phyloP scores from a whole-genome alignment of 495 filamentous ascomycete genomes.

The Lasiosphaeriaceae sp. region DNA sequence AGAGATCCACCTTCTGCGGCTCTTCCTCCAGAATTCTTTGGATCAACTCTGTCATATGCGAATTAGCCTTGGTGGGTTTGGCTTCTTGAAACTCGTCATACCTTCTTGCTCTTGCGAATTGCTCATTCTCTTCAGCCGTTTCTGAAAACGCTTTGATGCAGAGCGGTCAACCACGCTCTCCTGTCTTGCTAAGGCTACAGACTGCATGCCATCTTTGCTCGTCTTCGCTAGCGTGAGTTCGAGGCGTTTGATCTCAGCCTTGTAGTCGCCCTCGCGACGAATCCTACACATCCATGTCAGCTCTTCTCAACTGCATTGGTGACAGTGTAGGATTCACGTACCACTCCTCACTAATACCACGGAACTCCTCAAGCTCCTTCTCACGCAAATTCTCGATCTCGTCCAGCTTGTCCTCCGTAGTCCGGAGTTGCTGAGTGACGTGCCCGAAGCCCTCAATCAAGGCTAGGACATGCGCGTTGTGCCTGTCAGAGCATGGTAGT shows the following conservation, averaged over 20 bases:
- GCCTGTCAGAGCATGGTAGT: slow-evolving; percentile 12
- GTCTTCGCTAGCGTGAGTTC: slow-evolving; percentile 44
- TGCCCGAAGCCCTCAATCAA: slow-evolving; percentile 38
- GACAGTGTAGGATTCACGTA: no score
- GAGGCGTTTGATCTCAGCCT: slow-evolving; percentile 45
- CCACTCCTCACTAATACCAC: slow-evolving; percentile 36
- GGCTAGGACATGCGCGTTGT: slow-evolving; percentile 38
- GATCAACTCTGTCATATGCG: neutral
- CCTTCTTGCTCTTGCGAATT: slow-evolving; percentile 11
- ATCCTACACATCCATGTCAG: slow-evolving; percentile 12
- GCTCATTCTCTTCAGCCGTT: slow-evolving; percentile 27
- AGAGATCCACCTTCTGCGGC: neutral
- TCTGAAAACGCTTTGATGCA: slow-evolving; percentile 29
- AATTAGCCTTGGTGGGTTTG: slow-evolving; percentile 4
- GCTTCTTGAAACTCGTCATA: neutral
- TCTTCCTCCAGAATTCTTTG: neutral
- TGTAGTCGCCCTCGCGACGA: slow-evolving; percentile 37
- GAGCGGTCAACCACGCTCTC: slow-evolving; percentile 39
- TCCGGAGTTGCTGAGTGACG: slow-evolving; percentile 15
- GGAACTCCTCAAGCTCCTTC: slow-evolving; percentile 37
- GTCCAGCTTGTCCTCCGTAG: slow-evolving; percentile 16
- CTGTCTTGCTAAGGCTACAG: slow-evolving; percentile 41
- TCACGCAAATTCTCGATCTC: slow-evolving; percentile 31
- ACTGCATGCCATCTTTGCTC: slow-evolving; percentile 44
- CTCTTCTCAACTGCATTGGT: no score